Base-by-base conservation (phyloP, 352 stramenopile species). In the Pythium grandisporangium region DNA sequence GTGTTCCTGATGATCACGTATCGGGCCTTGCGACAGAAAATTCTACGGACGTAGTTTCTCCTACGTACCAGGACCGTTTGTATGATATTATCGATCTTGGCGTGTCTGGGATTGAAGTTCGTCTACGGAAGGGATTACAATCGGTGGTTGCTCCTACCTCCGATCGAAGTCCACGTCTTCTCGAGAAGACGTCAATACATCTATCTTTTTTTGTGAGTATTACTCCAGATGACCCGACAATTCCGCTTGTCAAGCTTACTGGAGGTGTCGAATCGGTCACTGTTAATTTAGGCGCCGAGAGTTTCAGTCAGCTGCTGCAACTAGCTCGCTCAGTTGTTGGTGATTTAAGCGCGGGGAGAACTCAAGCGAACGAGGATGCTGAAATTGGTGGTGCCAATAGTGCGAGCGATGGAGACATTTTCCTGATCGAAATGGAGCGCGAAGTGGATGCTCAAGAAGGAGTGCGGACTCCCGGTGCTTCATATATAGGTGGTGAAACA, bases 121-220 rank as follows among this genome's bases (percentile, higher is more conserved):
- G 83, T 39, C 56, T 87, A 33, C 21, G 55, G 26, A 42, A 55
- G 8, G 29, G n/a, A n/a, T n/a, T n/a, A n/a, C n/a, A n/a, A n/a
- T n/a, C n/a, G n/a, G n/a, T n/a, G n/a, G n/a, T n/a, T n/a, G n/a
- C n/a, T n/a, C n/a, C n/a, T n/a, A n/a, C n/a, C n/a, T n/a, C n/a
- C n/a, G n/a, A n/a, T n/a, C n/a, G n/a, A n/a, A n/a, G n/a, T n/a
- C n/a, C n/a, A n/a, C 76, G 85, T 37, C 48, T 86, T 20, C 58
- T 87, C 6, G 73, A 88, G 49, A 88, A 84, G 61, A 90, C 69
- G 8, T 86, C 70, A 10, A 48, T 88, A 8, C 59, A 59, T 2
- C 80, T 90, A 23, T 74, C 62, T 35, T 84, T 91, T 30, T 77
- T 75, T 47, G 70, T 82, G 30, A 93, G 80, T 26, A 74, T 93